Evolutionary conservation across 176 grass and related monocot species (phyloP), one percentile per base, ranked within the genome.

Genomic region (Guadua angustifolia): DNA sequence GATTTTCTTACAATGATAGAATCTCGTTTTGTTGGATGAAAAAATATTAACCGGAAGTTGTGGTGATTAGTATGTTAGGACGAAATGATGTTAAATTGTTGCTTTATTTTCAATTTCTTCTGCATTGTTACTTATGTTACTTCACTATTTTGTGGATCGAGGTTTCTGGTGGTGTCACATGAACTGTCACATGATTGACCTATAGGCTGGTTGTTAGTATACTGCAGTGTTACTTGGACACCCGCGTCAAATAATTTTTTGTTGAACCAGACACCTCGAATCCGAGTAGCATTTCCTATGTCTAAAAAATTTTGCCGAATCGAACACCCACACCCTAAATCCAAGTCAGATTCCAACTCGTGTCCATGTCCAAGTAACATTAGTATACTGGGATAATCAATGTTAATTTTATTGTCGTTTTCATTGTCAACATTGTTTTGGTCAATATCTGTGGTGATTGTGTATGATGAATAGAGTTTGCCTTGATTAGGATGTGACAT

Each of bases 111-210:
- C 83, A 75, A 42, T 67, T 59, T 69, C 52, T 74, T 44, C 46
- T 36, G 39, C 45, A 22, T 9, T 73, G 58, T 85, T 62, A 32
- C 17, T 66, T 40, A 44, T 40, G 29, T 75, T 76, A 10, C 45
- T 69, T 86, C 36, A 77, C 24, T 33, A 36, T 86, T 45, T 80
- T 38, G 33, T 45, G 39, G 22, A 25, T 66, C 39, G 11, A 66
- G 4, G 63, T 71, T 79, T 86, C 44, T 79, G n/a, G 62, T 64
- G 18, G 11, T 76, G 47, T 49, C 33, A 75, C 21, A 61, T 58
- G 55, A 9, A 56, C 29, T 29, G 29, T 29, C 29, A 29, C 29
- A 29, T 29, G 29, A 74, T 17, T 40, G 6, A 33, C 32, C 35
- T n/a, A 13, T 13, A 67, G 9, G 44, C 19, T 73, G 17, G 19